phyloP scores from a whole-genome alignment of 140 eudicot species.

The Ambrosia hybrid region DNA sequence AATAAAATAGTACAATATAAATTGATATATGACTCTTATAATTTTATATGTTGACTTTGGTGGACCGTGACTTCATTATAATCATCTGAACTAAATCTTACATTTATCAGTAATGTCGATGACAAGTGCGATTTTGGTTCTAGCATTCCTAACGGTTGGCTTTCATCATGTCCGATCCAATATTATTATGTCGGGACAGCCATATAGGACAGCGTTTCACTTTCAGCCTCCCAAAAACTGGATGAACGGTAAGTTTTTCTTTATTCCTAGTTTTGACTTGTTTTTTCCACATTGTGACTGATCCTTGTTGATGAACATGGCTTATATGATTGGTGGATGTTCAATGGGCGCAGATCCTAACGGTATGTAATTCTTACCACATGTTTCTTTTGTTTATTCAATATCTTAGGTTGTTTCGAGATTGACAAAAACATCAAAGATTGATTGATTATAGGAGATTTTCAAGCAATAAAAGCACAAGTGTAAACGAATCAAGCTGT shows the following conservation, averaged over 20 bases:
- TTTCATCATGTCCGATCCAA: constrained; percentile 25
- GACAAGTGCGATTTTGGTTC: not conserved
- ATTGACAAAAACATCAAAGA: too few relatives aligned
- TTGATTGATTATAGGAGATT: too few relatives aligned
- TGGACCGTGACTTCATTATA: constrained; percentile 5
- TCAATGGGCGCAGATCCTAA: constrained; percentile 38
- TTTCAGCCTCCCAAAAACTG: constrained; percentile 53
- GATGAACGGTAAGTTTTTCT: constrained; percentile 39
- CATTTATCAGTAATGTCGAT: not conserved
- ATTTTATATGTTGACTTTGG: too few relatives aligned
- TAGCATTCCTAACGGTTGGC: constrained; percentile 5
- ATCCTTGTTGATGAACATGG: constrained; percentile 15
- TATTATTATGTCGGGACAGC: constrained; percentile 16
- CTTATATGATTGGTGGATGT: not conserved
- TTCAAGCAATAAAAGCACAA: too few relatives aligned
- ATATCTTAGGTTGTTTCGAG: too few relatives aligned
- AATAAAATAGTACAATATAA: not conserved
- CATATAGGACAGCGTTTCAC: constrained; percentile 45
- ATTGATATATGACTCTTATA: not conserved
- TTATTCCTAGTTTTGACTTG: not conserved
- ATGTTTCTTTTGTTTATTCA: not conserved
- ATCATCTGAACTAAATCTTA: constrained; percentile 15
- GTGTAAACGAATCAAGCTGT: too few relatives aligned
- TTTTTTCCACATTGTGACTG: not conserved
- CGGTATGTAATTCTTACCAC: constrained; percentile 19